Evolutionary conservation across 164 flowering plant species (phyloP), one percentile per base, ranked within the genome.

Genomic region (Vitis rotundifolia): DNA sequence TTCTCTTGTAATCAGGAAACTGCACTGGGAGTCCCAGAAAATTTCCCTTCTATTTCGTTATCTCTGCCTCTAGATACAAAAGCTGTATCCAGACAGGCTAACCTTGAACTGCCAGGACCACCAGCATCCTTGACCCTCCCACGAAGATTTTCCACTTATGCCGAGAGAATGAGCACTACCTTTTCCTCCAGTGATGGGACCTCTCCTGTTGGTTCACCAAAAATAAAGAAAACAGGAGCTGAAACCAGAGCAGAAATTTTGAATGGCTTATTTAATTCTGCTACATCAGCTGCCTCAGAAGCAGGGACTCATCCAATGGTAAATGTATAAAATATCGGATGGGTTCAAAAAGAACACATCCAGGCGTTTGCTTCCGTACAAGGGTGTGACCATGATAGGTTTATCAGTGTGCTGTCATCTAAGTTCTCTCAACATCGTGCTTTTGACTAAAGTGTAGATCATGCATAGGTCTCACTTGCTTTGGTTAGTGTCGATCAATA

Each of bases 181-280:
- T 76, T 91, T 61, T 81, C 92, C 65, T 89, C 83, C 57, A 75
- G 81, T 72, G 97, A 89, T 68, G 92, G 87, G 53, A 69, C 86
- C 31, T 74, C 90, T 18, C 72, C 78, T 61, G 71, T 81, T 11
- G 88, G 93, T 44, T 96, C 99, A 49, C 99, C 97, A 22, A 93
- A 93, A 82, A 80, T 80, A 62, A 96, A 96, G 86, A 93, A 93
- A 81, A 83, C 94, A 11, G 98, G 97, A 70, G 80, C 80, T 68
- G 99, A 96, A 82, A 85, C 93, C 9, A 80, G 89, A 72, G 94
- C 90, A 75, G 98, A 95, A 65, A 81, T 89, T 72, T 63, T 87
- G 73, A 86, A 75, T 72, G 87, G 80, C 76, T 73, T 82, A 64
- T 76, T 89, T 18, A 87, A 84, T 76, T 70, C 89, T 14, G 91